Evolutionary conservation across 257 asterid genomes (phyloP), one percentile per base, ranked within the genome.

Genomic region (Nicotiana paniculata): DNA sequence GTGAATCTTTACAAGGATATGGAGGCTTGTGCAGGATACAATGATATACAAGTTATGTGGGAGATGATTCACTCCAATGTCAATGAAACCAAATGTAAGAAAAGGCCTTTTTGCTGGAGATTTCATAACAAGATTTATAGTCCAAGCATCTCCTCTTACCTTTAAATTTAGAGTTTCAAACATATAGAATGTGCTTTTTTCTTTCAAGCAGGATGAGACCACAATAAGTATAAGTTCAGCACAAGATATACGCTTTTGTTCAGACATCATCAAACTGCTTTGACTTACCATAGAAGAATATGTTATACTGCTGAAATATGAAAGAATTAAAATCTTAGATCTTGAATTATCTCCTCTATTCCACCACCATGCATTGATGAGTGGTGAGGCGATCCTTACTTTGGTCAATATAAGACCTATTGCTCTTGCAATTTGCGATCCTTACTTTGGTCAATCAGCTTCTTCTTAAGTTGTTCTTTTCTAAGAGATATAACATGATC

Each of bases 41-140:
- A 48, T 83, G 96, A 93, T 85, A 90, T 90, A 74, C 88, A 88
- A 57, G 94, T 90, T 39, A 91, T 91, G 96, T 93, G 96, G 97
- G 91, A 93, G 80, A 88, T 91, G 85, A 84, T 90, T 75, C 83
- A 88, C 69, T 80, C 83, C 18, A 46, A 53, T 48, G 64, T 79
- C 63, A 83, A 82, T 68, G 86, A 77, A 16, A 79, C 33, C 67
- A 89, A 80, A 65, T 64, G 53, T 70, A 68, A 83, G 68, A 87
- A 80, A 76, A 82, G 76, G 61, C 51, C 80, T 33, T 68, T 81
- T 32, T 75, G 58, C 35, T 87, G 90, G 92, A 91, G 76, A 72
- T 82, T 84, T 79, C 86, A 89, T 86, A 86, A 86, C 69, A 84
- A 80, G 17, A 67, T 32, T 32, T 32, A 32, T 84, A 72, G 74